These are phyloP conservation scores for Sclerotinia glacialis DNA, from an alignment of 2,329 filamentous ascomycete species.

Conservation along the genomic window DNA sequence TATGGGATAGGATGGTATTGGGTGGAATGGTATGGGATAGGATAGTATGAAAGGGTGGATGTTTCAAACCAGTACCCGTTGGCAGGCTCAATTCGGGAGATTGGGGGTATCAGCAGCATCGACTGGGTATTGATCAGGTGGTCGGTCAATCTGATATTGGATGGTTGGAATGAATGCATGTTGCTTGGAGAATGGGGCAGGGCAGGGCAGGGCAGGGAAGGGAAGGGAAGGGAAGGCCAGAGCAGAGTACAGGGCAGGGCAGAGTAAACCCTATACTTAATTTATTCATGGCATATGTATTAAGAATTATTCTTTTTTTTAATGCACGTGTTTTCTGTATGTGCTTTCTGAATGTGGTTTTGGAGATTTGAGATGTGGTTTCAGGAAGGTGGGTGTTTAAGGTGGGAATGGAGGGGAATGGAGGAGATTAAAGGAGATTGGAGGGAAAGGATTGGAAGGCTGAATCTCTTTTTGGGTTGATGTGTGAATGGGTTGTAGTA, in stretches of 20 bases:
- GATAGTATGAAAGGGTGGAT: background rate
- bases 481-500: too few species aligned
- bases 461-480: background rate
- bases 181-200: too few species aligned
- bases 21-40: background rate
- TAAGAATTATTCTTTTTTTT: background rate
- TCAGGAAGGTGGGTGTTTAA: too few species aligned
- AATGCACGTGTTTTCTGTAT: background rate
- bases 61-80: background rate
- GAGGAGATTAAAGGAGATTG: too few species aligned
- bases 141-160: background rate
- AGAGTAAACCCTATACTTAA: background rate
- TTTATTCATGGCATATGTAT: conserved; percentile 13
- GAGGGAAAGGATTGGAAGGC: background rate
- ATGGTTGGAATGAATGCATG: background rate
- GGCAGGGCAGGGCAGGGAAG: too few species aligned
- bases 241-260: too few species aligned
- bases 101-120: too few species aligned
- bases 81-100: background rate
- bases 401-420: too few species aligned
- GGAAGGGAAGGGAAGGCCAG: too few species aligned
- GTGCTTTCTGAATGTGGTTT: too few species aligned
- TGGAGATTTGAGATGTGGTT: background rate
- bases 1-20: conserved; percentile 8
- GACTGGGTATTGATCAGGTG: too few species aligned